Percentiles rank a stretch among this genome's conserved stretches.
phyloP scores from a whole-genome alignment of 1,139 yeast genomes.

The Hansenula lynferdii region DNA sequence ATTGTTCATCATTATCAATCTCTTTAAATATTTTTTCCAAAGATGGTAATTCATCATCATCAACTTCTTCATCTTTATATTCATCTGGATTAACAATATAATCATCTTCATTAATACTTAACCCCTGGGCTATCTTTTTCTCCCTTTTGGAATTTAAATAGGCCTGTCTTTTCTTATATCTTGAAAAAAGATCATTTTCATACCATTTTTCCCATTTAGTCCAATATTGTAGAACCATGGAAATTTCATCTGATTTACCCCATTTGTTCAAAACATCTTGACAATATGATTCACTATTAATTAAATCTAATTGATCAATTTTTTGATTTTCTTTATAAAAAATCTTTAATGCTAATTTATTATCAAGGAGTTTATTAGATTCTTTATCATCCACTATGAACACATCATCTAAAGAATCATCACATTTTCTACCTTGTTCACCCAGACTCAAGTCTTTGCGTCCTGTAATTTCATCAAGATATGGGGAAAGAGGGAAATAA shows the following conservation, averaged over 20 bases:
- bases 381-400: slow-evolving; percentile 8
- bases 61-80: not conserved
- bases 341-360: slow-evolving; percentile 10
- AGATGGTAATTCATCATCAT: not conserved
- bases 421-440: not conserved
- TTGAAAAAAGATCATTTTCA: no score
- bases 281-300: not conserved
- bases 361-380: slow-evolving; percentile 9
- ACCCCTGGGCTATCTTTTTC: no score
- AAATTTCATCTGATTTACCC: not conserved
- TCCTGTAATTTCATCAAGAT: not conserved
- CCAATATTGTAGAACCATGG: no score
- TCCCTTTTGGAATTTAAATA: no score
- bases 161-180: no score
- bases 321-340: slow-evolving; percentile 3
- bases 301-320: slow-evolving; percentile 1
- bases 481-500: no score
- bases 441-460: not conserved
- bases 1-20: not conserved
- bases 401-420: no score
- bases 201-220: no score
- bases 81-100: no score
- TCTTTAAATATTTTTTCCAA: not conserved
- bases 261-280: not conserved
- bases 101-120: no score